Conservation (phyloP, 371 early-diverging fungal genomes). For the Mortierella sp. region DNA sequence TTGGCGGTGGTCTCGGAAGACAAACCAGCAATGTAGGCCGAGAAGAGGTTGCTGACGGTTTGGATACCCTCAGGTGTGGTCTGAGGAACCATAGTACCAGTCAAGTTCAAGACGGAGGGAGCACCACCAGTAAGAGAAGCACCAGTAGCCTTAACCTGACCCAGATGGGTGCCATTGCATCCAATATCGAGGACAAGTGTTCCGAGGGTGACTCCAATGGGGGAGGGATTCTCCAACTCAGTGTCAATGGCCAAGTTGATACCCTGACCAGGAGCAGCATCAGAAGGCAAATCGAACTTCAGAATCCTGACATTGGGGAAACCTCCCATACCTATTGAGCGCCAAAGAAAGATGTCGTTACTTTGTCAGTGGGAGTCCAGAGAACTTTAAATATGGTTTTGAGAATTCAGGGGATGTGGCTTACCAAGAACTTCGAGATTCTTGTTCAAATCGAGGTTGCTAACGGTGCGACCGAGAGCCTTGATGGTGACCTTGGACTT, state of each 20-base stretch:
- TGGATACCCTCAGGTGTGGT: slow-evolving; percentile 57
- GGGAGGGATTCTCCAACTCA: slow-evolving; percentile 66
- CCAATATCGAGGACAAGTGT: slow-evolving; percentile 64
- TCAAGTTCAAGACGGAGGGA: slow-evolving; percentile 58
- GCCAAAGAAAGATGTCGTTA: too few relatives aligned
- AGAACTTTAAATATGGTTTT: too few relatives aligned
- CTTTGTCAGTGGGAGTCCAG: too few relatives aligned
- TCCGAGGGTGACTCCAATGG: slow-evolving; percentile 69
- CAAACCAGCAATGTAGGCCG: slow-evolving; percentile 63
- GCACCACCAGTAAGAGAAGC: slow-evolving; percentile 54
- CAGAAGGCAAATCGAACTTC: slow-evolving; percentile 67
- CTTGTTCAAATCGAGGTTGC: slow-evolving; percentile 43
- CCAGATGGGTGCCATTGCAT: slow-evolving; percentile 62
- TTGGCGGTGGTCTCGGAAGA: slow-evolving; percentile 61
- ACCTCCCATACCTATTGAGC: slow-evolving; percentile 52
- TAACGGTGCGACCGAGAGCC: slow-evolving; percentile 61
- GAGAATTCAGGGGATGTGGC: not conserved
- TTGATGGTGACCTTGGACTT: slow-evolving; percentile 67
- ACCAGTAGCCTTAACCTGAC: slow-evolving; percentile 59
- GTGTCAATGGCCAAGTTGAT: slow-evolving; percentile 66
- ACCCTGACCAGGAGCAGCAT: slow-evolving; percentile 66
- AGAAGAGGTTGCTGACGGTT: slow-evolving; percentile 64
- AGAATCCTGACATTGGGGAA: slow-evolving; percentile 66
- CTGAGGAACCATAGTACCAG: slow-evolving; percentile 64
- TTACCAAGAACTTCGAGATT: slow-evolving; percentile 27